A percentile compares a stretch with the other conserved stretches of the same genome.
Evolutionary conservation across 305 asterid species (phyloP).

Genomic region (Rubia tinctorum): DNA sequence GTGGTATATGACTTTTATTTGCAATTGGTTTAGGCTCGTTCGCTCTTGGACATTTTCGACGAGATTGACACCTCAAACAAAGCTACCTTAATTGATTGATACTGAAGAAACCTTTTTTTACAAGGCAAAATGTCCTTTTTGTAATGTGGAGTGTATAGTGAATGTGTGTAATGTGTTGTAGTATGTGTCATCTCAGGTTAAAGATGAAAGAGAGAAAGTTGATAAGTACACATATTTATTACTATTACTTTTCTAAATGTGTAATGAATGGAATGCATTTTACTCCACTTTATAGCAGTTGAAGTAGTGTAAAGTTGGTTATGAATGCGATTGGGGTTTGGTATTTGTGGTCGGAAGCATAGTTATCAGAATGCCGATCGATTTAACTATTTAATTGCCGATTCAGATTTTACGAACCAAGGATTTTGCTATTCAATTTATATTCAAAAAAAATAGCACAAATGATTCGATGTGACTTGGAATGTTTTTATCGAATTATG

Average conservation of each 20-base stretch:
- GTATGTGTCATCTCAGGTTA: background rate
- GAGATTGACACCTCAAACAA: background rate
- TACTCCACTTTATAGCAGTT: background rate
- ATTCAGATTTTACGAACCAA: too few relatives aligned
- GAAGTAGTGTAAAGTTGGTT: background rate
- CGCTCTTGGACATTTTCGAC: conserved; percentile 4
- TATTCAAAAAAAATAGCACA: too few relatives aligned
- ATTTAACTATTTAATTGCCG: too few relatives aligned
- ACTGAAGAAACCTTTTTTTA: background rate
- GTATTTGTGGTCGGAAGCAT: background rate
- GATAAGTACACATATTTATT: background rate
- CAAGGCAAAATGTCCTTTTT: conserved; percentile 1
- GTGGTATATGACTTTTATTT: background rate
- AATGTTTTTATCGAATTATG: too few relatives aligned
- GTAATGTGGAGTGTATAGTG: background rate
- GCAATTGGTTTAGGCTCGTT: background rate
- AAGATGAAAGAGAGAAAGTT: background rate
- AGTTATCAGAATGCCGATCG: background rate
- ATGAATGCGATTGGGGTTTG: background rate
- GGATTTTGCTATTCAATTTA: too few relatives aligned
- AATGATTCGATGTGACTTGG: too few relatives aligned
- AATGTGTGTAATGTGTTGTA: background rate
- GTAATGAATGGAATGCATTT: background rate
- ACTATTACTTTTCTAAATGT: background rate
- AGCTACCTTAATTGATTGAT: too few relatives aligned